Conservation (phyloP, 1,284 basidiomycete species). For the Ustilago shanxiensis region DNA sequence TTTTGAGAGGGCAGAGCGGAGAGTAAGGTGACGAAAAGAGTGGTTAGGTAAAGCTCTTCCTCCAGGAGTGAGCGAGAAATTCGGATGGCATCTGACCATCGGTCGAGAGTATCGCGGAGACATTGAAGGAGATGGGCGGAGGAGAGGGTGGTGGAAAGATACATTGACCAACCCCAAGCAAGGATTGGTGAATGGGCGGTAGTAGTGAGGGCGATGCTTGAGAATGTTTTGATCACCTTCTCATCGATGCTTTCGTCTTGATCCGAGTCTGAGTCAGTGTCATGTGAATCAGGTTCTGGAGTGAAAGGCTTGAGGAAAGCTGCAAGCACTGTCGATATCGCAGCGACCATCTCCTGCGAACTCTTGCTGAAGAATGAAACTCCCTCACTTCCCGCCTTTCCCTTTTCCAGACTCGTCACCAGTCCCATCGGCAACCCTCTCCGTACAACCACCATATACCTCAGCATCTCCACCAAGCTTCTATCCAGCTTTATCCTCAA, state of each 20-base stretch:
- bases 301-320: background rate
- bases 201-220: background rate
- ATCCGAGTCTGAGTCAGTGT: conserved; percentile 18
- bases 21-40: conserved; percentile 77
- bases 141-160: conserved; percentile 6
- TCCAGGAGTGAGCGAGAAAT: conserved; percentile 13
- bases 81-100: conserved; percentile 18
- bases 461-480: conserved; percentile 19
- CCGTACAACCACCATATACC: background rate
- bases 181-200: conserved; percentile 20
- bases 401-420: conserved; percentile 19
- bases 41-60: conserved; percentile 76
- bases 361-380: conserved; percentile 12
- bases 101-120: conserved; percentile 6
- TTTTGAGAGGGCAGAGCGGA: conserved; percentile 61
- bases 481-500: conserved; percentile 12
- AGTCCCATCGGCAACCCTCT: background rate
- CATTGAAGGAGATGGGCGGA: background rate
- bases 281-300: background rate
- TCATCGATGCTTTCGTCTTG: background rate
- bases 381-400: conserved; percentile 24
- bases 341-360: conserved; percentile 14
- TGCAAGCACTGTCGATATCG: conserved; percentile 1
- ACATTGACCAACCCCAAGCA: conserved; percentile 21
- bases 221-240: background rate